Evolutionary conservation across 2,329 filamentous ascomycete species (phyloP).

Genomic region (Cadophora luteo-olivacea): DNA sequence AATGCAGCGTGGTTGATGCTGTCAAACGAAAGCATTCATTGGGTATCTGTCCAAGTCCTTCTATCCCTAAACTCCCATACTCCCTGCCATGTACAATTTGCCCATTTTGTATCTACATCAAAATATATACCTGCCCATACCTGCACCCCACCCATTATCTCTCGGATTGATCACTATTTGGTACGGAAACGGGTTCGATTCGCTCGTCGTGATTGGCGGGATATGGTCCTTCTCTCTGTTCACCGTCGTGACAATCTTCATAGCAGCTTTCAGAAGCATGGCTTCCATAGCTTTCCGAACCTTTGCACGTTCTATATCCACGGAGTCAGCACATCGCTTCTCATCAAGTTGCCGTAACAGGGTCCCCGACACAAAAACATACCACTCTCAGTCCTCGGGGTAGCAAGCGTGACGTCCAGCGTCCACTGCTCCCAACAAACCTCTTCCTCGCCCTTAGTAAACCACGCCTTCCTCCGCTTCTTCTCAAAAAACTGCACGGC

Average conservation of each 20-base stretch:
- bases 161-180: slow-evolving; percentile 89
- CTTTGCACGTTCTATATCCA: slow-evolving; percentile 76
- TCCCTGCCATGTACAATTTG: slow-evolving; percentile 30
- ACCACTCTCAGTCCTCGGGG: slow-evolving; percentile 88
- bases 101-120: slow-evolving; percentile 23
- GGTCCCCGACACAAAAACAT: slow-evolving; percentile 44
- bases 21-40: slow-evolving; percentile 33
- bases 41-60: slow-evolving; percentile 41
- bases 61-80: slow-evolving; percentile 36
- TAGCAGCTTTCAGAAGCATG: slow-evolving; percentile 82
- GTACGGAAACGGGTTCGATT: slow-evolving; percentile 93
- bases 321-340: slow-evolving; percentile 19
- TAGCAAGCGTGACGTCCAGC: slow-evolving; percentile 89
- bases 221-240: slow-evolving; percentile 95
- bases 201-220: slow-evolving; percentile 91
- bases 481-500: slow-evolving; percentile 95
- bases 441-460: slow-evolving; percentile 84
- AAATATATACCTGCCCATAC: slow-evolving; percentile 67
- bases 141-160: slow-evolving; percentile 77
- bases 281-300: slow-evolving; percentile 91
- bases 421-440: slow-evolving; percentile 98
- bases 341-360: background rate
- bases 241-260: slow-evolving; percentile 88
- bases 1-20: background rate
- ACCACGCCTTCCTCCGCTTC: slow-evolving; percentile 82